phyloP scores from a whole-genome alignment of 108 stramenopile genomes.

The Skeletonema grethae region DNA sequence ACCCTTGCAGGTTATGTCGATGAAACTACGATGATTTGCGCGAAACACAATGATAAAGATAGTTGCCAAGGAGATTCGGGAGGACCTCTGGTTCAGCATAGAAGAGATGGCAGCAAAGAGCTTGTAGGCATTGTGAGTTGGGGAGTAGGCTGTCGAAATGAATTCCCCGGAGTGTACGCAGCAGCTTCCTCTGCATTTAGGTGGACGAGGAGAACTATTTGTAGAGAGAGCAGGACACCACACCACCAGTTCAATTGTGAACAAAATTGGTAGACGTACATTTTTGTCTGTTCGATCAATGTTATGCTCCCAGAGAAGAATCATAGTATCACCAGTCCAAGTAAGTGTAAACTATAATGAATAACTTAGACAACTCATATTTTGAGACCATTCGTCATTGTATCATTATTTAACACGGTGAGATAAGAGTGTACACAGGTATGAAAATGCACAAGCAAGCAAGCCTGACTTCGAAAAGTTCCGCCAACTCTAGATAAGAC shows the following conservation, averaged over 20 bases:
- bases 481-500: too few relatives aligned
- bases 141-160: constrained; percentile 47
- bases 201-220: constrained; percentile 52
- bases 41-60: constrained; percentile 12
- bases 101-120: constrained; percentile 9
- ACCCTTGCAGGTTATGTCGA: constrained; percentile 20
- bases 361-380: not conserved
- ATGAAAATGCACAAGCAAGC: too few relatives aligned
- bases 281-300: not conserved
- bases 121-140: constrained; percentile 40
- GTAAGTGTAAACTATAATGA: not conserved
- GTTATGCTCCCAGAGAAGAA: not conserved
- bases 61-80: constrained; percentile 35
- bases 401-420: too few relatives aligned
- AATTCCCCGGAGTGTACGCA: constrained; percentile 56
- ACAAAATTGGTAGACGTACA: not conserved
- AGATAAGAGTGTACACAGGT: too few relatives aligned
- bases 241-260: constrained; percentile 1
- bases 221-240: constrained; percentile 12
- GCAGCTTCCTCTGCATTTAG: constrained; percentile 26
- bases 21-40: constrained; percentile 27
- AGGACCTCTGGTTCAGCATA: constrained; percentile 17
- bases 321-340: too few relatives aligned
- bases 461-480: too few relatives aligned
- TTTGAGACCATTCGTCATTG: too few relatives aligned